phyloP scores from a whole-genome alignment of 495 filamentous ascomycete species.

The Podospora tetraspora region DNA sequence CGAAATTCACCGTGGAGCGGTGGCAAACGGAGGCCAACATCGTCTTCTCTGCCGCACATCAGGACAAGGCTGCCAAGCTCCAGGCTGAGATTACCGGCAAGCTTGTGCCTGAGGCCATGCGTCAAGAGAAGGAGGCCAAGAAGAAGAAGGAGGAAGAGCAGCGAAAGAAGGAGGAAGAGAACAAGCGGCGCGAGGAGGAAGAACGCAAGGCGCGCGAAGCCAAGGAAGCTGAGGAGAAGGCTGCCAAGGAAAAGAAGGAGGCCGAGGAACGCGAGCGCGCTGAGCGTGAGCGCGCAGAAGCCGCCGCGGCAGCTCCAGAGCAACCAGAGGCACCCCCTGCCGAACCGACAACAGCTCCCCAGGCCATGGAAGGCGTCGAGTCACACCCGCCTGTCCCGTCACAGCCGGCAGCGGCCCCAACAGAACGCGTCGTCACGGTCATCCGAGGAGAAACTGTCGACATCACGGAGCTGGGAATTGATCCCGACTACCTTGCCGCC shows the following conservation, averaged over 20 bases:
- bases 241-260: constrained; percentile 49
- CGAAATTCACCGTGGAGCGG: constrained; percentile 61
- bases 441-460: constrained; percentile 82
- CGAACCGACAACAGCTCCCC: constrained; percentile 28
- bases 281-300: constrained; percentile 47
- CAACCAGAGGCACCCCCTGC: constrained; percentile 10
- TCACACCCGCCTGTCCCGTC: constrained; percentile 38
- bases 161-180: constrained; percentile 65
- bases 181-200: constrained; percentile 49
- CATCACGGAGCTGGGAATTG: constrained; percentile 90
- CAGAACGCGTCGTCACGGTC: constrained; percentile 63
- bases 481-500: constrained; percentile 87
- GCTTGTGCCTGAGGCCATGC: constrained; percentile 79
- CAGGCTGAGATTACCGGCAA: constrained; percentile 61
- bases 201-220: constrained; percentile 51
- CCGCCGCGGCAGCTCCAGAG: constrained; percentile 35
- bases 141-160: constrained; percentile 53
- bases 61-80: constrained; percentile 68
- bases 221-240: constrained; percentile 57
- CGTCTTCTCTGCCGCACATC: constrained; percentile 63
- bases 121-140: constrained; percentile 63
- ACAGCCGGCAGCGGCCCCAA: constrained; percentile 25
- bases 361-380: constrained; percentile 88
- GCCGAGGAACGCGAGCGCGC: constrained; percentile 52
- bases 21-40: constrained; percentile 92